Evolutionary conservation across 768 basidiomycete species (phyloP), one percentile per base, ranked within the genome.

Genomic region (Exsudoporus frostii): DNA sequence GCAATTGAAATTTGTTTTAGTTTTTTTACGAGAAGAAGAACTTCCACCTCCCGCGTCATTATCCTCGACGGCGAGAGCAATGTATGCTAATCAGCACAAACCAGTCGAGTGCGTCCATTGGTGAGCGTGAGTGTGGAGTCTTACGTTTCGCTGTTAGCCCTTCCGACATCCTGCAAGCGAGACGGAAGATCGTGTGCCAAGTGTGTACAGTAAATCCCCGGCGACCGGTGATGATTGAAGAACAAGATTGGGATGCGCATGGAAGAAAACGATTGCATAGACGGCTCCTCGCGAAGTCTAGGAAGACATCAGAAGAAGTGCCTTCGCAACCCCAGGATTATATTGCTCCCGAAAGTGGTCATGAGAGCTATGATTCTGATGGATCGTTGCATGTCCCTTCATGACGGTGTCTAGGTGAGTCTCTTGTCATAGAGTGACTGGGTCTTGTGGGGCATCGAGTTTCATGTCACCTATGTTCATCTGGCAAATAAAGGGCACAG

Each of bases 191-290:
- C 7, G 70, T 81, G 5, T 93, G 90, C 65, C 61, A 76, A 3
- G 65, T 77, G 10, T 93, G 90, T 60, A 90, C 90, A 9, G 50
- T 64, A 4, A 73, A 88, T 50, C 61, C 74, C 2, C 68, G 76
- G 20, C 74, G 76, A 24, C 90, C 90, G 0, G 68, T 82, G 14
- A 79, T 88, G 75, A 80, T 92, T 70, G 79, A 89, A 45, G 77
- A 75, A 9, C 51, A 53, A 10, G 67, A 78, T 44, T 86, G 87
- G 83, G 72, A 76, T 2, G 69, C 67, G 1, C 90, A 92, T 65
- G 66, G 73, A 32, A 70, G 69, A n/a, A 82, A 82, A 7, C 79
- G 81, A 17, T 43, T 66, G 10, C 89, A 91, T 64, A 76, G 74
- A 58, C 72, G 76, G n/a, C 67, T 79, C 37, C 71, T 72, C 14